These are phyloP conservation scores for Vinca minor DNA, from an alignment of 257 asterid genomes.

Conservation along the genomic window DNA sequence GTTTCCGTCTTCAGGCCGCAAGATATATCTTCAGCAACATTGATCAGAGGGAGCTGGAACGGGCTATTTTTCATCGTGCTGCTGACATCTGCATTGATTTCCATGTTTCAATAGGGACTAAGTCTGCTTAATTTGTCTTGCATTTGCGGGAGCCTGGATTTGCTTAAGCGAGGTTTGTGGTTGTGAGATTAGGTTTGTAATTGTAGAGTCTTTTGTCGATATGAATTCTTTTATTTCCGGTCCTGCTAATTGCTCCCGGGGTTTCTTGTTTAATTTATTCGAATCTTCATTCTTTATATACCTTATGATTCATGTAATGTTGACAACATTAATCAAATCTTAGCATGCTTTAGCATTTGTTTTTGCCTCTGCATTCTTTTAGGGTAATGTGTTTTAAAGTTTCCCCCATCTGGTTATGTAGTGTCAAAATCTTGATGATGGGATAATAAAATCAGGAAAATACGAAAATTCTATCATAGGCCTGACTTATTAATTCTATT, in stretches of 20 bases:
- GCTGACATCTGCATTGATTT: conserved; percentile 30
- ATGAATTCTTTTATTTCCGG: conserved; percentile 30
- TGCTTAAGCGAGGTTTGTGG: conserved; percentile 36
- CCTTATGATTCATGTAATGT: conserved; percentile 13
- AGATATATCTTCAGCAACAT: conserved; percentile 45
- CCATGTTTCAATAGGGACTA: conserved; percentile 25
- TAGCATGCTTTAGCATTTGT: not conserved
- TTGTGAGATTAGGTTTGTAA: conserved; percentile 27
- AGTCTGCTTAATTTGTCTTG: conserved; percentile 18
- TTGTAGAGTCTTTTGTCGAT: conserved; percentile 45
- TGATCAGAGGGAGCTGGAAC: conserved; percentile 22
- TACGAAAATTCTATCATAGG: too few relatives aligned
- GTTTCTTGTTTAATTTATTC: conserved; percentile 20
- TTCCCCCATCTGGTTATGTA: not conserved
- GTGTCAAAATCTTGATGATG: not conserved
- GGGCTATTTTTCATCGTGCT: conserved; percentile 24
- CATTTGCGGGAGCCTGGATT: conserved; percentile 39
- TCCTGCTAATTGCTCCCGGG: conserved; percentile 25
- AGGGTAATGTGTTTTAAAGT: too few relatives aligned
- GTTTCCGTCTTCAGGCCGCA: conserved; percentile 44
- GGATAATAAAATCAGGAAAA: too few relatives aligned
- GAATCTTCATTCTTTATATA: conserved; percentile 22
- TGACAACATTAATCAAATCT: conserved; percentile 2
- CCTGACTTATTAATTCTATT: too few relatives aligned
- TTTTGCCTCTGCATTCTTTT: not conserved